These are phyloP conservation scores for Rutstroemia sydowiana DNA, from an alignment of 2,329 filamentous ascomycete species.

Conservation along the genomic window DNA sequence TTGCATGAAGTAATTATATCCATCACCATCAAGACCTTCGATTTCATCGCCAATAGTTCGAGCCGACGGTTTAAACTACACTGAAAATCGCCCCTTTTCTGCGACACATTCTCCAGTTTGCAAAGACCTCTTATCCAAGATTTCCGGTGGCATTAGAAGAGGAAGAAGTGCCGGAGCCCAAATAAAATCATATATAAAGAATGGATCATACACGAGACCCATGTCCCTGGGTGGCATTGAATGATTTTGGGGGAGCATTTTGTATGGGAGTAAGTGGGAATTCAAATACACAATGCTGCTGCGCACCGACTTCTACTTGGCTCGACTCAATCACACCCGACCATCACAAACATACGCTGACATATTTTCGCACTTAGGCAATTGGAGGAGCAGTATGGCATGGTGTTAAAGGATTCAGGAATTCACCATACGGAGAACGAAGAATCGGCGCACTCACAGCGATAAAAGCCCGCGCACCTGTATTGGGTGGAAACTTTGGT, in stretches of 20 bases:
- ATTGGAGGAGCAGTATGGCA: slow-evolving; percentile 87
- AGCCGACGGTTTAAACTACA: no score
- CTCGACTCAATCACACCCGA: neutral
- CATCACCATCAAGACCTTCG: neutral
- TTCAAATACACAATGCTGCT: slow-evolving; percentile 6
- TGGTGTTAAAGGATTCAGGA: slow-evolving; percentile 90
- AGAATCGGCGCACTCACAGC: slow-evolving; percentile 93
- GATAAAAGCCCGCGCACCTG: slow-evolving; percentile 93
- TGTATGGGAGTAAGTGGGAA: slow-evolving; percentile 75
- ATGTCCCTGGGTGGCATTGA: slow-evolving; percentile 92
- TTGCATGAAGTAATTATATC: neutral
- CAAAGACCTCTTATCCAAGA: neutral
- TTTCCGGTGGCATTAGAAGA: neutral
- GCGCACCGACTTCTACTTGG: neutral
- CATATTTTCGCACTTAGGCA: slow-evolving; percentile 39
- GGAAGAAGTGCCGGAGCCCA: neutral
- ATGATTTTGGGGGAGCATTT: slow-evolving; percentile 96
- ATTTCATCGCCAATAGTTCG: neutral
- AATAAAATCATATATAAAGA: slow-evolving; percentile 20
- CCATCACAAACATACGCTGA: slow-evolving; percentile 14
- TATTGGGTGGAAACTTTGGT: slow-evolving; percentile 95
- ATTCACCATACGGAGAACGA: slow-evolving; percentile 85
- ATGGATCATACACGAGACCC: slow-evolving; percentile 98
- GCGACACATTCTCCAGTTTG: neutral
- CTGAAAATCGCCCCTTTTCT: no score